phyloP scores from a whole-genome alignment of 1,139 yeast genomes.

The Tardiomyces digboiensis region DNA sequence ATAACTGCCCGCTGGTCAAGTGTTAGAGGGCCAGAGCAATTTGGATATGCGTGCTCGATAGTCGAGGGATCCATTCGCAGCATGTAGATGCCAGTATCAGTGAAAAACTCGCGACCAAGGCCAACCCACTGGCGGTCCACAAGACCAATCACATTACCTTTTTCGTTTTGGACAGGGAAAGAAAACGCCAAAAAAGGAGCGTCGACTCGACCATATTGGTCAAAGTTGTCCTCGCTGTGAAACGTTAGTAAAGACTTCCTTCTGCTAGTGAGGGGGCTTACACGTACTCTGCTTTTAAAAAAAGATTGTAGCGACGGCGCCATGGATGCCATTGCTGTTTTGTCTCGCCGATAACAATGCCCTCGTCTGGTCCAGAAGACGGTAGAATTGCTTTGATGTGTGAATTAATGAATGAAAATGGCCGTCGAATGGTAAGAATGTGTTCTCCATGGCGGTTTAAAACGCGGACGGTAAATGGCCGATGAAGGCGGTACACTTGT shows the following conservation, averaged over 20 bases:
- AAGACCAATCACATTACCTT: conserved; percentile 53
- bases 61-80: conserved; percentile 66
- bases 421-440: conserved; percentile 55
- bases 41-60: conserved; percentile 29
- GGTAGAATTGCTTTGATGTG: conserved; percentile 72
- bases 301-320: conserved; percentile 81
- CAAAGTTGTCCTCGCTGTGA: conserved; percentile 32
- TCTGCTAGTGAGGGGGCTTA: background rate
- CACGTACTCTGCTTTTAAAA: conserved; percentile 19
- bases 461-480: conserved; percentile 82
- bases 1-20: conserved; percentile 80
- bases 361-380: conserved; percentile 16
- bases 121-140: conserved; percentile 97
- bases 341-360: conserved; percentile 67
- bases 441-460: conserved; percentile 62
- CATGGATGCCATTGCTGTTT: conserved; percentile 92
- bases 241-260: conserved; percentile 2
- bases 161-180: conserved; percentile 60
- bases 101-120: conserved; percentile 79
- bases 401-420: conserved; percentile 82
- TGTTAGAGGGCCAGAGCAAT: conserved; percentile 32
- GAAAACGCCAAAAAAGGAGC: conserved; percentile 82
- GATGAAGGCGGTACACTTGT: conserved; percentile 71
- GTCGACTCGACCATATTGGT: conserved; percentile 79
- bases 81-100: conserved; percentile 90